Percentiles rank a stretch among this genome's conserved stretches.
Evolutionary conservation across 1,139 yeast species (phyloP).

Genomic region (Chernovozyma sophiae-reginae): DNA sequence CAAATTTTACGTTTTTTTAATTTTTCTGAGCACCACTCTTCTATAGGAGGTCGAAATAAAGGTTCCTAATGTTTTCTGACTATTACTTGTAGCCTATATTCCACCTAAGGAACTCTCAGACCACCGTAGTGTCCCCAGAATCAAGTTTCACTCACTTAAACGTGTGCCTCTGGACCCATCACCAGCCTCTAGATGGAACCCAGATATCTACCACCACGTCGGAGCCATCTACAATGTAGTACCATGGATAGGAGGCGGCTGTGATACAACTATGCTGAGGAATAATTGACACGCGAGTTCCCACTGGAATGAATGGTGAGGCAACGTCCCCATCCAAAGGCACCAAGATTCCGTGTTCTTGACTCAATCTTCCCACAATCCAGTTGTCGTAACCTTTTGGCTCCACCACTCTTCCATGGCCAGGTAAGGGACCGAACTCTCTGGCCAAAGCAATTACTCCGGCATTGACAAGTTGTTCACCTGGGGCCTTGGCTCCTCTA

Average conservation of each 20-base stretch:
- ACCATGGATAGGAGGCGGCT: conserved; percentile 61
- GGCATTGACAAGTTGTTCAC: conserved; percentile 66
- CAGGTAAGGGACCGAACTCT: conserved; percentile 52
- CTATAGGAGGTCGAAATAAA: too few species aligned
- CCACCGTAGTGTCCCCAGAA: too few species aligned
- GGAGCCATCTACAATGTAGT: conserved; percentile 48
- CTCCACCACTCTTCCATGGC: conserved; percentile 42
- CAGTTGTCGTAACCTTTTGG: conserved; percentile 42
- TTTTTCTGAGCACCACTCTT: too few species aligned
- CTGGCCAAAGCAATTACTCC: conserved; percentile 71
- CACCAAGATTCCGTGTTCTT: conserved; percentile 60
- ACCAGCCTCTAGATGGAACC: conserved; percentile 65
- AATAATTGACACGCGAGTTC: conserved; percentile 50
- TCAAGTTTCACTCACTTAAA: too few species aligned
- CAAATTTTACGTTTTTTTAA: too few species aligned
- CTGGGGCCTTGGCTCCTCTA: conserved; percentile 45
- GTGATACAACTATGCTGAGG: conserved; percentile 80
- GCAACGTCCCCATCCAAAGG: conserved; percentile 19
- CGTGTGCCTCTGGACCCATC: too few species aligned
- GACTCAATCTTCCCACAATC: conserved; percentile 56
- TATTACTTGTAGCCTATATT: too few species aligned
- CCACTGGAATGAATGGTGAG: conserved; percentile 39
- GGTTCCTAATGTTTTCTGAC: too few species aligned
- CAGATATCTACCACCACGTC: conserved; percentile 60
- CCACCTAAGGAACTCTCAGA: too few species aligned